Percentiles rank a stretch among this genome's conserved stretches.
Conservation (phyloP, 1,139 yeast species). For the Candida anutae region DNA sequence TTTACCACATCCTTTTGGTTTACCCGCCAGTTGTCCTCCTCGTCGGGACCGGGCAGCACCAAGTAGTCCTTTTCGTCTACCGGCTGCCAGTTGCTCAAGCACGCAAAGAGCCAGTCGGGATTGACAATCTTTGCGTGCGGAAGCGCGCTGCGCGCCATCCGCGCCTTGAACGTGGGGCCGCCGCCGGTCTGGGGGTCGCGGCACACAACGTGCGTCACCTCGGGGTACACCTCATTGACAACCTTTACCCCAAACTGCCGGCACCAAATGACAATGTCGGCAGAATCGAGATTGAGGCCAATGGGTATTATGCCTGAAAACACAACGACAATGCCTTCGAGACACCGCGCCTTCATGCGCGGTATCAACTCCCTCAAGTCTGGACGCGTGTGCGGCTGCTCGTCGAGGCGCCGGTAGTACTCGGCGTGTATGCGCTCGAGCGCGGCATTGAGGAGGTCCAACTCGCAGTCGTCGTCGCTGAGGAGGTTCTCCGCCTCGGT, state of each 20-base stretch:
- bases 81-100: constrained; percentile 71
- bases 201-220: constrained; percentile 87
- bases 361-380: constrained; percentile 68
- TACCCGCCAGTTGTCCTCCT: constrained; percentile 33
- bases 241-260: constrained; percentile 87
- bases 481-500: constrained; percentile 51
- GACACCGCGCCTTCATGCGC: constrained; percentile 55
- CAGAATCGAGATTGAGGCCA: constrained; percentile 59
- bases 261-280: constrained; percentile 90
- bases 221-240: constrained; percentile 60
- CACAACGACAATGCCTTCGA: constrained; percentile 62
- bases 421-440: constrained; percentile 55
- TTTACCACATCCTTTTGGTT: constrained; percentile 36
- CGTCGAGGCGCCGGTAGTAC: constrained; percentile 49
- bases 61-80: constrained; percentile 57
- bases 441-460: constrained; percentile 55
- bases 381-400: constrained; percentile 25
- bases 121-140: constrained; percentile 75
- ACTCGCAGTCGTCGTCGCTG: constrained; percentile 76
- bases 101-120: constrained; percentile 88
- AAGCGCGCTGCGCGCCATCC: constrained; percentile 56
- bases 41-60: constrained; percentile 32
- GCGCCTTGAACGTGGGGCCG: constrained; percentile 62
- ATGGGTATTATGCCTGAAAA: constrained; percentile 85
- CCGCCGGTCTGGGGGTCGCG: constrained; percentile 37